Evolutionary conservation across 73 alveolate species (phyloP), one percentile per base, ranked within the genome.

Genomic region (Diophrys sp.): DNA sequence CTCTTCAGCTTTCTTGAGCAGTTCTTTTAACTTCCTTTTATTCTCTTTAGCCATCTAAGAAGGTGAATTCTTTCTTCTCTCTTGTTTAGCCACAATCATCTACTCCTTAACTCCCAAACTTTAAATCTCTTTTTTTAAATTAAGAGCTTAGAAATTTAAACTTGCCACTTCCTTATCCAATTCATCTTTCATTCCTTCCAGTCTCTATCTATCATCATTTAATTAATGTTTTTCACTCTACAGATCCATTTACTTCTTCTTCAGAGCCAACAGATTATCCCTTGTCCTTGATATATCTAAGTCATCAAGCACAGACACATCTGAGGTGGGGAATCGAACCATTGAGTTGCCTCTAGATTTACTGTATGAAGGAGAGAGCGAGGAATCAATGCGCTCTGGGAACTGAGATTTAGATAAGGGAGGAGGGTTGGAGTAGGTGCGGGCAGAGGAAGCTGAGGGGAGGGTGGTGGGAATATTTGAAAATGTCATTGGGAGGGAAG

Each of bases 221-320:
- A 68, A 25, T 2, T 68, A 2, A 25, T 68, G 25, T 29, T 68
- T 68, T 2, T 29, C 2, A 1, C 31, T 55, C 29, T 68, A 68
- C 2, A 18, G 54, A 5, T 68, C 75, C 56, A 25, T 28, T 18
- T 23, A 28, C 55, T 68, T 31, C 54, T 68, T 68, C 29, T 31
- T 25, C 18, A 68, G 75, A 29, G 31, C 75, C 55, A 68, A 28
- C 34, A 28, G 25, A 2, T 68, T 18, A 55, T 68, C 75, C 24
- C 75, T 68, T 5, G 75, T 28, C 24, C 62, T 44, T 11, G 62
- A 44, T 44, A 44, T 44, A 44, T 44, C 62, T 44, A 44, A 44
- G 5, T 44, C 62, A 11, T 44, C 62, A 44, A 44, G 62, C 5
- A 44, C 62, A 44, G 62, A 44, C 62, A 44, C 18, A 44, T 44